These are phyloP conservation scores for Haplographium delicatum DNA, from an alignment of 495 filamentous ascomycete genomes.

Conservation along the genomic window DNA sequence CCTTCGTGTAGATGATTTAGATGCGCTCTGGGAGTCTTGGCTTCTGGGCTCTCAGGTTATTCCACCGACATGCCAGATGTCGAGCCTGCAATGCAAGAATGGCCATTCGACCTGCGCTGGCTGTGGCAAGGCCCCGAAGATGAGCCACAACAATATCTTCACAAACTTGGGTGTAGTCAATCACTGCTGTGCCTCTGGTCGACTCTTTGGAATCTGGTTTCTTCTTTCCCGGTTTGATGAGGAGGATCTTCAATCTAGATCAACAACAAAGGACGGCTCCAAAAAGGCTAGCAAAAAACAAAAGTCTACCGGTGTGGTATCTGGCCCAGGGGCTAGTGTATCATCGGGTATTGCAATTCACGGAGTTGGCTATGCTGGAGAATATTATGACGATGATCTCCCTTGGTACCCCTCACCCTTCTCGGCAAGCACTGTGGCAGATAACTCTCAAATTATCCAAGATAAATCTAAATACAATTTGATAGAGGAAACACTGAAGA, in stretches of 20 bases:
- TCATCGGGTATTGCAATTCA: too few species aligned
- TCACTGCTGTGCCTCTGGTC: conserved; percentile 4
- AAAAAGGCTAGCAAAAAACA: background rate
- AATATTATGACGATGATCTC: too few species aligned
- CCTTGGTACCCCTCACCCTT: too few species aligned
- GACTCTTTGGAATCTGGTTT: conserved; percentile 12
- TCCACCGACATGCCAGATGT: conserved; percentile 6
- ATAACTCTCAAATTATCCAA: too few species aligned
- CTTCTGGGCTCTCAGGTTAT: conserved; percentile 10
- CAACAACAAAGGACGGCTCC: background rate
- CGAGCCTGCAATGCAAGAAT: background rate
- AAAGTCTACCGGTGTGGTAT: too few species aligned
- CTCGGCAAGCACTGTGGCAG: too few species aligned
- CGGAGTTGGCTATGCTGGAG: too few species aligned
- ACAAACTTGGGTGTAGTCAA: conserved; percentile 12
- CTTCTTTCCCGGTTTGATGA: conserved; percentile 15
- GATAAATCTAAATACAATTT: conserved; percentile 3
- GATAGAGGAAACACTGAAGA: conserved; percentile 9
- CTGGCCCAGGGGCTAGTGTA: too few species aligned
- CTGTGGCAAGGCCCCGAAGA: conserved; percentile 2
- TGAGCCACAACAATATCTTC: conserved; percentile 8
- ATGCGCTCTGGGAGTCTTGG: conserved; percentile 7
- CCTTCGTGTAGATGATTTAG: too few species aligned
- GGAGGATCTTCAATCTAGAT: background rate
- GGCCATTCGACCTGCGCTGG: conserved; percentile 10